A percentile compares a stretch with the other conserved stretches of the same genome.
These are phyloP conservation scores for Paramecium octaurelia DNA, from an alignment of 73 alveolate genomes.

Conservation along the genomic window DNA sequence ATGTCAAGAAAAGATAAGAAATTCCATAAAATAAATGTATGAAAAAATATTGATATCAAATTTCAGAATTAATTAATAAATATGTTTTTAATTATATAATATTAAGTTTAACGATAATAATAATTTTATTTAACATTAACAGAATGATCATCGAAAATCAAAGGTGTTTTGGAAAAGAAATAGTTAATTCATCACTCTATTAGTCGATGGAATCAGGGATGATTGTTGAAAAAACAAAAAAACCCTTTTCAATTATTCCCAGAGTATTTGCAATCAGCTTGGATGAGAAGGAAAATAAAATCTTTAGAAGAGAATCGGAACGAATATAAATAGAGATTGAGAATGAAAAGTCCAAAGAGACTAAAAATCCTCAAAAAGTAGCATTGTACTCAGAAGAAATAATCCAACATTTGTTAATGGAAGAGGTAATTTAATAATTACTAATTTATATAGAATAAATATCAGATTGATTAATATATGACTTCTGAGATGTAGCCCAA, in stretches of 20 bases:
- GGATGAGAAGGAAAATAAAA: constrained; percentile 10
- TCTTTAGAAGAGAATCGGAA: not conserved
- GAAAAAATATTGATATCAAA: not conserved
- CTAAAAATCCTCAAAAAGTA: not conserved
- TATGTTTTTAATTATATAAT: not conserved
- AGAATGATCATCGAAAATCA: not conserved
- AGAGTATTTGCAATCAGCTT: not conserved
- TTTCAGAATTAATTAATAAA: not conserved
- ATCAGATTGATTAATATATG: not conserved
- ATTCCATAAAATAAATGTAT: not conserved
- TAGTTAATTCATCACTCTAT: not conserved
- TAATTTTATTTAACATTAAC: not conserved
- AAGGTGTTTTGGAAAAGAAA: not conserved
- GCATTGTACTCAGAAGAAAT: not conserved
- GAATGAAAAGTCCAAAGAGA: not conserved
- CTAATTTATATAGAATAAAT: not conserved
- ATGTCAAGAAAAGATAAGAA: not conserved
- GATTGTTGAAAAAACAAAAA: not conserved
- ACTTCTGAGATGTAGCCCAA: not conserved
- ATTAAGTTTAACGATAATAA: not conserved
- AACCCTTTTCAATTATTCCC: not conserved
- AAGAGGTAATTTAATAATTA: not conserved
- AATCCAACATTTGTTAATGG: not conserved
- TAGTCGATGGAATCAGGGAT: not conserved
- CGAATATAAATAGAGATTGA: not conserved